A percentile compares a stretch with the other conserved stretches of the same genome.
These are phyloP conservation scores for Helotiales sp. DNA, from an alignment of 2,329 filamentous ascomycete genomes.

Conservation along the genomic window DNA sequence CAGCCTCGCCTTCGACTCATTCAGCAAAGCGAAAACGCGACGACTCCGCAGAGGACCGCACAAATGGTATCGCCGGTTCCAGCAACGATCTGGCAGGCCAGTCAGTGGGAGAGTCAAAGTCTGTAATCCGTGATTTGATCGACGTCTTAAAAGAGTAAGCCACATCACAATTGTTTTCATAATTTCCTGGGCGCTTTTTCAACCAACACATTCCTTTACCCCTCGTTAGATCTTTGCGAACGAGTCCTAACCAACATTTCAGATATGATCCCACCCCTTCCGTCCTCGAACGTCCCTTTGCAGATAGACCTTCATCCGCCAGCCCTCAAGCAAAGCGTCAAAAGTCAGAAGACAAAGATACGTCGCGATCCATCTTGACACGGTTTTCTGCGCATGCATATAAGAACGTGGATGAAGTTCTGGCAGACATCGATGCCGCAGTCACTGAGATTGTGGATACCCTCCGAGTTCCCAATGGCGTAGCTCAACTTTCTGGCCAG, in stretches of 20 bases:
- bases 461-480: constrained; percentile 41
- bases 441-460: constrained; percentile 50
- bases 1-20: constrained; percentile 33
- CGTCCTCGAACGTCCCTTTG: constrained; percentile 55
- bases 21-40: constrained; percentile 62
- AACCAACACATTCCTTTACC: neutral
- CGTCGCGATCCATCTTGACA: constrained; percentile 40
- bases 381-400: constrained; percentile 47
- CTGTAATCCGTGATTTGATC: constrained; percentile 44
- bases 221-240: neutral
- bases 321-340: constrained; percentile 62
- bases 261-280: constrained; percentile 57
- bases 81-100: constrained; percentile 19
- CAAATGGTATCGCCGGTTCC: constrained; percentile 28
- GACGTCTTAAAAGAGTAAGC: constrained; percentile 45
- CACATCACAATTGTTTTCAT: constrained; percentile 8
- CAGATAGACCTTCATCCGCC: constrained; percentile 42
- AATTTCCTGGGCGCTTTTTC: constrained; percentile 18
- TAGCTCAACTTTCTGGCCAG: constrained; percentile 18
- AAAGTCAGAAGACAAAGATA: constrained; percentile 49
- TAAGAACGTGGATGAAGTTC: constrained; percentile 63
- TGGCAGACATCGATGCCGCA: constrained; percentile 54
- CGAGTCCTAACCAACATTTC: constrained; percentile 21
- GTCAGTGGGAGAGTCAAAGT: constrained; percentile 35
- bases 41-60: constrained; percentile 40